phyloP scores from a whole-genome alignment of 2,329 filamentous ascomycete genomes.

The Metarhizium guizhouense region DNA sequence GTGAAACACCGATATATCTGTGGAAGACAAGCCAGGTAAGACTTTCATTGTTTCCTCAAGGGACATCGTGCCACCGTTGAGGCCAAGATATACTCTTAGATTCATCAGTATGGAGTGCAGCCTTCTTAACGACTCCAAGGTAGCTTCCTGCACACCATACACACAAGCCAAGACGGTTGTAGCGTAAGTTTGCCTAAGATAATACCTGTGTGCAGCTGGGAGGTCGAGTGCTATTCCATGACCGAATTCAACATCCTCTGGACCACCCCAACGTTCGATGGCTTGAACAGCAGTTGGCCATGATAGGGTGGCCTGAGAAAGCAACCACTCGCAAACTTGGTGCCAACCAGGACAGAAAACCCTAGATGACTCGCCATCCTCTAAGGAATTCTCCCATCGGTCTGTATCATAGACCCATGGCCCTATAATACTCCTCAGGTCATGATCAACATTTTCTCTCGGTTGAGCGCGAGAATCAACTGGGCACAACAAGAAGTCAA shows the following conservation, averaged over 20 bases:
- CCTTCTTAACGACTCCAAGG: constrained; percentile 46
- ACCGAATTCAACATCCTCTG: constrained; percentile 60
- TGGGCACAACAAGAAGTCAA: constrained; percentile 52
- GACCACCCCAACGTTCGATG: constrained; percentile 65
- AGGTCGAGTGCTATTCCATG: constrained; percentile 48
- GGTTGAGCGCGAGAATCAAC: constrained; percentile 35
- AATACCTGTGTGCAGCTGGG: constrained; percentile 48
- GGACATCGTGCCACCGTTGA: constrained; percentile 46
- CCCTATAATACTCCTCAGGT: constrained; percentile 58
- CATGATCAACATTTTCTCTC: constrained; percentile 42
- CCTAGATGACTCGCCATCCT: constrained; percentile 13
- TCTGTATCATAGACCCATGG: constrained; percentile 64
- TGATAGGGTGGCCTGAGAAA: constrained; percentile 45
- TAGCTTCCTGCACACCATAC: constrained; percentile 55
- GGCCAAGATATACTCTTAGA: constrained; percentile 46
- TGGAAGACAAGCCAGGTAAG: constrained; percentile 29
- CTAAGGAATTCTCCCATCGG: constrained; percentile 36
- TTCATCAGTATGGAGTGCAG: constrained; percentile 53
- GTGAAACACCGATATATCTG: constrained; percentile 13
- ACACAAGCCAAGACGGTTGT: constrained; percentile 58
- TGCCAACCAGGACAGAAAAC: constrained; percentile 56
- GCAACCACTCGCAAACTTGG: constrained; percentile 58
- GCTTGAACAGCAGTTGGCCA: constrained; percentile 55
- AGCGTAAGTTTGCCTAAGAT: constrained; percentile 56
- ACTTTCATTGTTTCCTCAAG: constrained; percentile 38